These are phyloP conservation scores for Daldinia bambusicola DNA, from an alignment of 495 filamentous ascomycete species.

Conservation along the genomic window DNA sequence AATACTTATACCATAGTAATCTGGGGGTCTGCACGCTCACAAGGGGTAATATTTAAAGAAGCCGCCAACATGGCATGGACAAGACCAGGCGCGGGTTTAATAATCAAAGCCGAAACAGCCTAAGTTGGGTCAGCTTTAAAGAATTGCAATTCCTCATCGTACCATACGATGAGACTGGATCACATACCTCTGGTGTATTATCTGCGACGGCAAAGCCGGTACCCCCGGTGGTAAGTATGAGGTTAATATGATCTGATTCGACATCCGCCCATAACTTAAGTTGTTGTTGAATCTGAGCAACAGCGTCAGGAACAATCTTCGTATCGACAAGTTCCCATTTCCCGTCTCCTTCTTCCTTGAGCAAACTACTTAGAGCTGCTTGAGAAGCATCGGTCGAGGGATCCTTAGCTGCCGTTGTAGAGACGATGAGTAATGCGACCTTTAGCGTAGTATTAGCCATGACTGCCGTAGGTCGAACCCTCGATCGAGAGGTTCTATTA, in stretches of 20 bases:
- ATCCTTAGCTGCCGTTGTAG: slow-evolving; percentile 89
- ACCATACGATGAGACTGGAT: background rate
- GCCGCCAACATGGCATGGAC: slow-evolving; percentile 94
- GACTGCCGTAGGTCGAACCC: background rate
- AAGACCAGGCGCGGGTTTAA: slow-evolving; percentile 88
- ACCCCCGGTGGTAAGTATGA: slow-evolving; percentile 89
- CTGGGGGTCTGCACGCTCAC: slow-evolving; percentile 59
- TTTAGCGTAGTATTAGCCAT: slow-evolving; percentile 59
- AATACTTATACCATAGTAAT: background rate
- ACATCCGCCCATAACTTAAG: slow-evolving; percentile 76
- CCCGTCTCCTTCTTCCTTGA: slow-evolving; percentile 68
- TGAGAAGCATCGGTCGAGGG: slow-evolving; percentile 80
- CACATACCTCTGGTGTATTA: slow-evolving; percentile 83
- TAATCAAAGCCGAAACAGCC: slow-evolving; percentile 83
- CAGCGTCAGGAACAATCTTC: slow-evolving; percentile 84
- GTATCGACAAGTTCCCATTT: slow-evolving; percentile 75
- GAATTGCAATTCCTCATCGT: background rate
- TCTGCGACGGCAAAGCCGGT: slow-evolving; percentile 95
- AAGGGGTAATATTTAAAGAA: slow-evolving; percentile 87
- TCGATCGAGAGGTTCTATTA: background rate
- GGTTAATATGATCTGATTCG: slow-evolving; percentile 67
- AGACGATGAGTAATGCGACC: slow-evolving; percentile 86
- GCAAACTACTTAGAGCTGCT: slow-evolving; percentile 70
- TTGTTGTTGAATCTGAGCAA: slow-evolving; percentile 75
- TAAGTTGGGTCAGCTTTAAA: slow-evolving; percentile 46